Base-by-base conservation (phyloP, 345 rosid species). In the Citrus sp. region DNA sequence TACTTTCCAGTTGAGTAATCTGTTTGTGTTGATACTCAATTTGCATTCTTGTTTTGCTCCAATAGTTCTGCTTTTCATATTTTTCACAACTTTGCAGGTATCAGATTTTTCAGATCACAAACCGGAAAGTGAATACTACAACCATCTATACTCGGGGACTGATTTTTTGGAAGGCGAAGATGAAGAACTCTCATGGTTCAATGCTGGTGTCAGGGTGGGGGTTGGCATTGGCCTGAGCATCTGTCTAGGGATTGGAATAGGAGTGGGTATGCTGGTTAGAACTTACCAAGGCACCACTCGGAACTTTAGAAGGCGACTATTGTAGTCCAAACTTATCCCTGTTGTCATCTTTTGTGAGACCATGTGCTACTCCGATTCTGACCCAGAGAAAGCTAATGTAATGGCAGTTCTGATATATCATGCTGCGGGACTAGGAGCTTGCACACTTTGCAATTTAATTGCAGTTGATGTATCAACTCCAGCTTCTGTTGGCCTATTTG, bases 161-260 rank as follows among this genome's bases (percentile, higher is more conserved):
- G 85, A 83, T 12, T 86, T 79, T 28, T 30, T 86, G 49, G 93
- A 91, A 7, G 88, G 88, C 16, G 91, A 90, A 82, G 94, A 92
- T 77, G 97, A 98, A 14, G 98, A 95, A 65, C 88, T 95, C 30
- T 84, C 93, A 25, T 95, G 96, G 99, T 95, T 93, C 80, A 95
- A 92, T 70, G 95, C 95, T 4, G 97, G 98, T 37, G 97, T 95
- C n/a, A 89, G 98, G 62, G 98, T 95, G 73, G 98, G 97, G 1
- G 97, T 93, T 10, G 98, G 99, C 24, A 92, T 95, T 32, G 94
- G 97, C 73, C 98, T 95, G 37, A 90, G 98, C 60, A 80, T 90
- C n/a, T 93, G 94, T 69, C 82, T 95, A 42, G 95, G 98, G 64
- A 55, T 93, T 2, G 98, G 99, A 8, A 80, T 93, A 80, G 98